A percentile compares a stretch with the other conserved stretches of the same genome.
phyloP scores from a whole-genome alignment of 345 rosid species.

The Pistacia integerrima region DNA sequence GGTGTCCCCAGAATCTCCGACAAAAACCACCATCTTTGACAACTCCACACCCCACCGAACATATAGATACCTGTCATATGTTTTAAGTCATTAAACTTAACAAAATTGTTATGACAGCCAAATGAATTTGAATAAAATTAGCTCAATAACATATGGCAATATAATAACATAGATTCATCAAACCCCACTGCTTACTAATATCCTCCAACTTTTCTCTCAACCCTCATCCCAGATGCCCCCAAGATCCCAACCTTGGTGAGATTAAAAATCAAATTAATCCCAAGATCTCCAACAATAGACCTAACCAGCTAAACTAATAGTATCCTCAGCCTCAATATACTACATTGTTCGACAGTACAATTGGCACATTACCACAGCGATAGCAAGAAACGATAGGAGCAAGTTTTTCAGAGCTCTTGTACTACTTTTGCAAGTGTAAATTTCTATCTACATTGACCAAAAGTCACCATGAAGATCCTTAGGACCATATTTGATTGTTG shows the following conservation, averaged over 20 bases:
- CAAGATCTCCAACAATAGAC: background rate
- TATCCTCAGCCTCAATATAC: background rate
- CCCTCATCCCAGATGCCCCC: background rate
- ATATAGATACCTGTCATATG: conserved; percentile 66
- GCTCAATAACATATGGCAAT: background rate
- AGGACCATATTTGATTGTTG: conserved; percentile 2
- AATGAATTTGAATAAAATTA: background rate
- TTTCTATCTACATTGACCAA: background rate
- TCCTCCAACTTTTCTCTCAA: background rate
- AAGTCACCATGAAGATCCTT: background rate
- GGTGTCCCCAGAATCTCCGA: conserved; percentile 91
- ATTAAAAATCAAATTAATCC: background rate
- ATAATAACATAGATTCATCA: background rate
- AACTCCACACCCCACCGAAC: conserved; percentile 93
- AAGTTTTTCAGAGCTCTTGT: background rate
- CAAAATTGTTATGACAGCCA: background rate
- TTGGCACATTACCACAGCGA: background rate
- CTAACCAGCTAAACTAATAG: background rate
- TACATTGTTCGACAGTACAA: background rate
- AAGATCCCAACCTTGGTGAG: background rate
- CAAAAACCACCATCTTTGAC: conserved; percentile 82
- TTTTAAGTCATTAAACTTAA: background rate
- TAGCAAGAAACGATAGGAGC: background rate
- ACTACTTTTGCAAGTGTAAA: background rate
- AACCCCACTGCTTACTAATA: background rate